phyloP scores from a whole-genome alignment of 2,329 filamentous ascomycete species.

The Xylaria sp. region DNA sequence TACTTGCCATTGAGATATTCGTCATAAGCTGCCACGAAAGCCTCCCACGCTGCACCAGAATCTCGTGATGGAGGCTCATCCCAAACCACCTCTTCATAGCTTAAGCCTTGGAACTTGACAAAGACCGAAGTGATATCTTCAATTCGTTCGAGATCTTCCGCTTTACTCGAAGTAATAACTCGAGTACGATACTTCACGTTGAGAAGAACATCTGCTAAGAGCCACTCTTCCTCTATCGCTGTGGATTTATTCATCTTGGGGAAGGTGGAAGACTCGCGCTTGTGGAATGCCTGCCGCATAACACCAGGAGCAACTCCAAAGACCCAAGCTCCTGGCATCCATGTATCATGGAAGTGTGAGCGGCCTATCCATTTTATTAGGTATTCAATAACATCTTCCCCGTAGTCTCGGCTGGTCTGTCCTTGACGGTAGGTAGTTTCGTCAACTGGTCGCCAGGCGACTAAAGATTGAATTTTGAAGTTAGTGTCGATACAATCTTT shows the following conservation, averaged over 20 bases:
- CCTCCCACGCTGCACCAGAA: conserved; percentile 74
- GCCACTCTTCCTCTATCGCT: conserved; percentile 87
- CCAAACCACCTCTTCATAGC: conserved; percentile 93
- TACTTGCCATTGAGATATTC: conserved; percentile 87
- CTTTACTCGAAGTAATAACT: conserved; percentile 67
- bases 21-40: conserved; percentile 85
- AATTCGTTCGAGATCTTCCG: conserved; percentile 77
- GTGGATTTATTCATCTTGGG: conserved; percentile 79
- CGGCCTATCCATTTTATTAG: conserved; percentile 85
- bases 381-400: conserved; percentile 88
- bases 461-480: conserved; percentile 78
- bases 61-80: conserved; percentile 79
- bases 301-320: conserved; percentile 72
- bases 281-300: conserved; percentile 82
- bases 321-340: conserved; percentile 92
- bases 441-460: conserved; percentile 85
- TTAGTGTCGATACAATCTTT: conserved; percentile 75
- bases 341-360: conserved; percentile 84
- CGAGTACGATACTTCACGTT: conserved; percentile 72
- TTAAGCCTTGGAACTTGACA: conserved; percentile 92
- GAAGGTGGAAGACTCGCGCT: conserved; percentile 69
- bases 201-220: conserved; percentile 90
- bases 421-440: conserved; percentile 65
- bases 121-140: conserved; percentile 77
- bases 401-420: conserved; percentile 64